A percentile compares a stretch with the other conserved stretches of the same genome.
Conservation (phyloP, 768 basidiomycete genomes). For the Crepidotus variabilis region DNA sequence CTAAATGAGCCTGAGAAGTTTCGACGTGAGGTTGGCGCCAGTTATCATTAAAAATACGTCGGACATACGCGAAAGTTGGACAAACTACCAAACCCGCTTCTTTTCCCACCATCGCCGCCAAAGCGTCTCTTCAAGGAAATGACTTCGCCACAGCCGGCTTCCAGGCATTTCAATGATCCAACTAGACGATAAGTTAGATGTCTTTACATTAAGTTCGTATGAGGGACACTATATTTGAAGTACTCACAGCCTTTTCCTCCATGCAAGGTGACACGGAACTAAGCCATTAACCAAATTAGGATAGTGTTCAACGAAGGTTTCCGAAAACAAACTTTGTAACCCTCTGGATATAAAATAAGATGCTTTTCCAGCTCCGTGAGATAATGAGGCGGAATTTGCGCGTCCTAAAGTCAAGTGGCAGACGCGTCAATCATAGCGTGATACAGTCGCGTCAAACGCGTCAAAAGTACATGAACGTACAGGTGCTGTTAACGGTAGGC, state of each 20-base stretch:
- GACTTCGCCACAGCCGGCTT: conserved; percentile 36
- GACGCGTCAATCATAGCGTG: not conserved
- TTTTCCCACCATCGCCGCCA: conserved; percentile 36
- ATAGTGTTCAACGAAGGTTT: not conserved
- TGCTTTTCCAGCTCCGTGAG: conserved; percentile 32
- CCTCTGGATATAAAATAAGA: conserved; percentile 25
- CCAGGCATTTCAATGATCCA: conserved; percentile 41
- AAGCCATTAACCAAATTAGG: conserved; percentile 3
- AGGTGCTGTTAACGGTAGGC: conserved; percentile 4
- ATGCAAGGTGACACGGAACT: conserved; percentile 36
- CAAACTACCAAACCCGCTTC: conserved; percentile 43
- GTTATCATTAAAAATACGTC: not conserved
- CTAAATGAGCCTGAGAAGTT: conserved; percentile 12
- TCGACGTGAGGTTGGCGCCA: conserved; percentile 2
- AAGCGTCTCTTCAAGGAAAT: conserved; percentile 30
- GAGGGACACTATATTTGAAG: not conserved
- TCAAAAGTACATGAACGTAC: conserved; percentile 5
- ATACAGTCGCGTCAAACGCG: not conserved
- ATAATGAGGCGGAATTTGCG: conserved; percentile 30
- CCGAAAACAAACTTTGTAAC: conserved; percentile 27
- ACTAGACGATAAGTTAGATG: conserved; percentile 22
- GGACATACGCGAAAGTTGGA: conserved; percentile 41
- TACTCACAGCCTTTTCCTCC: conserved; percentile 37
- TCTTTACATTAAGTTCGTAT: not conserved
- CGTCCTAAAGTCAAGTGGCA: conserved; percentile 12